Conservation (phyloP, 2,329 filamentous ascomycete genomes). For the Fusarium foetens region DNA sequence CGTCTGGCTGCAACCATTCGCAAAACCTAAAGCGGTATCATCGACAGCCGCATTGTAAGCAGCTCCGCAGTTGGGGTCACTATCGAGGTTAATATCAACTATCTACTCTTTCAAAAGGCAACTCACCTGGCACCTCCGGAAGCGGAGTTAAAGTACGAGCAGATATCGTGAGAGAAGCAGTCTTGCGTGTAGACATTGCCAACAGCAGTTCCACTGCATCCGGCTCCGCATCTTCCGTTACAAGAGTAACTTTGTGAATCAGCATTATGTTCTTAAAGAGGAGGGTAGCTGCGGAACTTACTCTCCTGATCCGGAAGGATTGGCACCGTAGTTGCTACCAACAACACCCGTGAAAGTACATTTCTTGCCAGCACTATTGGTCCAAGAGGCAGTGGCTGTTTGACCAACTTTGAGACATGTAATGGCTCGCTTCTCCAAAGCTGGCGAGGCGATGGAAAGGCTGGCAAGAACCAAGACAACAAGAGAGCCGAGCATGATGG, state of each 20-base stretch:
- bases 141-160: slow-evolving; percentile 61
- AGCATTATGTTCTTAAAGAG: not conserved
- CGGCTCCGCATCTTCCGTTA: slow-evolving; percentile 60
- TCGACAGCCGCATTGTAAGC: slow-evolving; percentile 57
- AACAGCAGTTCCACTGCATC: slow-evolving; percentile 55
- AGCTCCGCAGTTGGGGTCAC: slow-evolving; percentile 59
- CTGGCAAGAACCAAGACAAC: slow-evolving; percentile 12
- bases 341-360: slow-evolving; percentile 58
- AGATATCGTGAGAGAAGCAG: slow-evolving; percentile 62
- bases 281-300: slow-evolving; percentile 40
- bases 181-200: slow-evolving; percentile 62
- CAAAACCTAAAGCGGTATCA: slow-evolving; percentile 53
- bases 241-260: slow-evolving; percentile 56
- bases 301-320: slow-evolving; percentile 55
- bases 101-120: fast-evolving
- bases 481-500: slow-evolving; percentile 18
- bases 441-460: slow-evolving; percentile 23
- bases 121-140: slow-evolving; percentile 57
- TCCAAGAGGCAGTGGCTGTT: slow-evolving; percentile 59
- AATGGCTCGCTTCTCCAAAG: slow-evolving; percentile 30
- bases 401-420: slow-evolving; percentile 38
- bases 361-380: slow-evolving; percentile 53
- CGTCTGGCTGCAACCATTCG: slow-evolving; percentile 49
- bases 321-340: slow-evolving; percentile 60
- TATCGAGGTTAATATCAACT: slow-evolving; percentile 30